Conservation (phyloP, 345 rosid genomes). For the Ailanthus altissimus region DNA sequence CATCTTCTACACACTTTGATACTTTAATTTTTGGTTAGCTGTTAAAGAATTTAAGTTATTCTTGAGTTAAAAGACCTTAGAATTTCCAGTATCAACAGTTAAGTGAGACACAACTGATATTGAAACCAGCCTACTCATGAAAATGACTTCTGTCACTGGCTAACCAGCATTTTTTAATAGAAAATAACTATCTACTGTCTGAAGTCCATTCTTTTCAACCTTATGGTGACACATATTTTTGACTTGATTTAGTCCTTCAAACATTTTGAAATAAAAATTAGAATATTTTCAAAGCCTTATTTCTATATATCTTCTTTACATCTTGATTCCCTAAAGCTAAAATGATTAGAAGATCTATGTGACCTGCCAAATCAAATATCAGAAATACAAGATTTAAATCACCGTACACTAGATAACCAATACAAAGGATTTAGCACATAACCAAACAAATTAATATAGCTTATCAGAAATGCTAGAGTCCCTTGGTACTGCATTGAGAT, state of each 20-base stretch:
- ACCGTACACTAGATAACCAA: background rate
- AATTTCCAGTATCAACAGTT: background rate
- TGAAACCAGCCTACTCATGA: background rate
- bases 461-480: background rate
- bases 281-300: background rate
- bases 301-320: background rate
- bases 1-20: background rate
- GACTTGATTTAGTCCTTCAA: background rate
- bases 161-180: background rate
- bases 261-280: background rate
- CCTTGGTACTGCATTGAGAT: background rate
- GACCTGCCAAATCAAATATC: background rate
- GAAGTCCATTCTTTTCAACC: background rate
- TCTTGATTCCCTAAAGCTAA: background rate
- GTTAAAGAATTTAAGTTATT: background rate
- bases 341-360: background rate
- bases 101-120: background rate
- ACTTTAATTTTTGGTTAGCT: background rate
- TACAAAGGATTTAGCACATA: background rate
- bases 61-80: background rate
- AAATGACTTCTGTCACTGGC: background rate
- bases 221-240: background rate
- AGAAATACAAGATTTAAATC: background rate
- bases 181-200: background rate
- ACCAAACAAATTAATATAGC: background rate